A percentile compares a stretch with the other conserved stretches of the same genome.
These are phyloP conservation scores for Oemleria cerasiformis DNA, from an alignment of 306 rosid genomes.

Conservation along the genomic window DNA sequence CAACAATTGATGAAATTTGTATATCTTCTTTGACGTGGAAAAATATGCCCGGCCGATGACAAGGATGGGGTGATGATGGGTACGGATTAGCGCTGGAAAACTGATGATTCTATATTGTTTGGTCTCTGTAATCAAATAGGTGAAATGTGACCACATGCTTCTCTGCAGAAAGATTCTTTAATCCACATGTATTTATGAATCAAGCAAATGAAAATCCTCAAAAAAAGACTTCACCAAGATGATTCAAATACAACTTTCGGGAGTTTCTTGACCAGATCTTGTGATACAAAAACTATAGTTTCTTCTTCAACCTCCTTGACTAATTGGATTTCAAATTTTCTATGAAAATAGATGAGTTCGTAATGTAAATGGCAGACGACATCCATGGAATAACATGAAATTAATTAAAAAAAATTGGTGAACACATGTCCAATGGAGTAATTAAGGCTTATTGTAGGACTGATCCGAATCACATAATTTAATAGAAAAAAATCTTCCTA, in stretches of 20 bases:
- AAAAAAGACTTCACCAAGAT: conserved; percentile 2
- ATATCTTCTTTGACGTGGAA: neutral
- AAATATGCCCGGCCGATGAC: neutral
- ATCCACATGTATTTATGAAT: conserved; percentile 38
- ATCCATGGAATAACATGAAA: neutral
- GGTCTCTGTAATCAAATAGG: conserved; percentile 33
- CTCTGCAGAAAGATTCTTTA: conserved; percentile 39
- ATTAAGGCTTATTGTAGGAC: conserved; percentile 3
- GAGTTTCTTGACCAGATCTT: conserved; percentile 23
- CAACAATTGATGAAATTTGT: neutral
- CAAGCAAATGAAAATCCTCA: conserved; percentile 20
- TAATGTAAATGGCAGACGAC: conserved; percentile 10
- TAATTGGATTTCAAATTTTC: conserved; percentile 13
- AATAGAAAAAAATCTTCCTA: conserved; percentile 24
- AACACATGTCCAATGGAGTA: neutral
- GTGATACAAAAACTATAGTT: conserved; percentile 3
- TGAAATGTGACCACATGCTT: conserved; percentile 47
- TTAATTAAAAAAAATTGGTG: neutral
- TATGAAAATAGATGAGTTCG: neutral
- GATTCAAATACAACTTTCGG: conserved; percentile 17
- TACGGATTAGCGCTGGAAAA: no score
- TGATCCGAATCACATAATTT: conserved; percentile 22
- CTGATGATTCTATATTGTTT: neutral
- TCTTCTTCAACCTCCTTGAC: conserved; percentile 19
- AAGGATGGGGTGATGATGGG: neutral